Conservation (phyloP, 2,329 filamentous ascomycete genomes). For the Metarhizium robertsii region DNA sequence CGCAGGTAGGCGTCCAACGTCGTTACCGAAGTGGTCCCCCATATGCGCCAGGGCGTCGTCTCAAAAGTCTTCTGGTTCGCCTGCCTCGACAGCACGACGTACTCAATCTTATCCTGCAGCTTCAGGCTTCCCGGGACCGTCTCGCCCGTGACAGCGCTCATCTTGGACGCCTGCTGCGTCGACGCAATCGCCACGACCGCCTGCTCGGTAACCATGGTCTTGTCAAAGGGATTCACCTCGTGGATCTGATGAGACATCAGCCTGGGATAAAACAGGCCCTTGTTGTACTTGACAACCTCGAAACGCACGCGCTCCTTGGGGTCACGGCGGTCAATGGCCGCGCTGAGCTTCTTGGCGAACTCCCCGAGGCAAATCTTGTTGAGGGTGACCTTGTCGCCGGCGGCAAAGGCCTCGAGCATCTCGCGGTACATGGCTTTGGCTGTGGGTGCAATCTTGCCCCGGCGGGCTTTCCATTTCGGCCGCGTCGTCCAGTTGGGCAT, state of each 20-base stretch:
- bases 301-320: constrained; percentile 37
- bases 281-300: constrained; percentile 44
- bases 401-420: constrained; percentile 53
- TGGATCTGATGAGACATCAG: constrained; percentile 47
- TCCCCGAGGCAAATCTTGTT: constrained; percentile 43
- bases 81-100: constrained; percentile 49
- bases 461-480: constrained; percentile 34
- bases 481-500: constrained; percentile 32
- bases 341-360: constrained; percentile 41
- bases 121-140: constrained; percentile 37
- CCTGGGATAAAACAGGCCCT: constrained; percentile 30
- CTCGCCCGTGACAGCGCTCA: constrained; percentile 25
- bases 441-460: constrained; percentile 34
- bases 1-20: constrained; percentile 31
- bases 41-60: constrained; percentile 50
- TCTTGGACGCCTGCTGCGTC: constrained; percentile 42
- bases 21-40: constrained; percentile 52
- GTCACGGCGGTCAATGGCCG: constrained; percentile 43
- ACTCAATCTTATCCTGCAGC: constrained; percentile 49
- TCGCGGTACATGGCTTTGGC: constrained; percentile 51
- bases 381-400: constrained; percentile 43
- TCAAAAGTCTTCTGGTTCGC: constrained; percentile 36
- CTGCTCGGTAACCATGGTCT: constrained; percentile 31
- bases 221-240: constrained; percentile 33
- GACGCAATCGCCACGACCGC: constrained; percentile 52